Evolutionary conservation across 108 stramenopile genomes (phyloP), one percentile per base, ranked within the genome.

Genomic region (Cylindrotheca fusiformis): DNA sequence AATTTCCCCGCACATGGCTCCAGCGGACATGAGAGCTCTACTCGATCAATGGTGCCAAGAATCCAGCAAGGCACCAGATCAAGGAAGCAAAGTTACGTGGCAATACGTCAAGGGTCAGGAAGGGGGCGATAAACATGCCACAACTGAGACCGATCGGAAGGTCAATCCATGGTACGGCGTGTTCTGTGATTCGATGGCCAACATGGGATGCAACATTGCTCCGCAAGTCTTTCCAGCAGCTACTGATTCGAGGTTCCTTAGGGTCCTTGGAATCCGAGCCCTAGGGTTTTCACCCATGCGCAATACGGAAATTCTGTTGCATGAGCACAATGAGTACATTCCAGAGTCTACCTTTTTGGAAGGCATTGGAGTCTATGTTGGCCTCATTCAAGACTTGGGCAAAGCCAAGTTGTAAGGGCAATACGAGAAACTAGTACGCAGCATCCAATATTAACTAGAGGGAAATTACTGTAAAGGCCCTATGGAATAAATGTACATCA

Each of bases 151-250:
- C 2, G 94, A 98, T 63, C 67, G 72, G 0, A 72, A 66, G 4
- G 53, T 76, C 20, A 97, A 98, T 66, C 95, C 95, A 0, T 97
- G 95, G 96, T 98, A 87, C 68, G 79, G 52, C n/a, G 63, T 90
- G n/a, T 95, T 95, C 54, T 47, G 41, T 21, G 80, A 82, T 44
- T 78, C 86, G 0, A 55, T 95, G 73, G 23, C 60, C 28, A 51
- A 52, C 19, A 86, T 84, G 63, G 96, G 87, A 6, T 71, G 81
- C 32, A 30, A 69, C 26, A 55, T 95, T 14, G 77, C 61, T 33
- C 93, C 97, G 0, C 88, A 91, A 60, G 84, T 98, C n/a, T 98
- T 98, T 79, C 97, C 97, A 4, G 97, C 96, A 2, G 95, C 93
- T 23, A 98, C 97, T 18, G 97, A 98, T 76, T 88, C 86, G 5